These are phyloP conservation scores for Boletales sp. DNA, from an alignment of 768 basidiomycete genomes.

Conservation along the genomic window DNA sequence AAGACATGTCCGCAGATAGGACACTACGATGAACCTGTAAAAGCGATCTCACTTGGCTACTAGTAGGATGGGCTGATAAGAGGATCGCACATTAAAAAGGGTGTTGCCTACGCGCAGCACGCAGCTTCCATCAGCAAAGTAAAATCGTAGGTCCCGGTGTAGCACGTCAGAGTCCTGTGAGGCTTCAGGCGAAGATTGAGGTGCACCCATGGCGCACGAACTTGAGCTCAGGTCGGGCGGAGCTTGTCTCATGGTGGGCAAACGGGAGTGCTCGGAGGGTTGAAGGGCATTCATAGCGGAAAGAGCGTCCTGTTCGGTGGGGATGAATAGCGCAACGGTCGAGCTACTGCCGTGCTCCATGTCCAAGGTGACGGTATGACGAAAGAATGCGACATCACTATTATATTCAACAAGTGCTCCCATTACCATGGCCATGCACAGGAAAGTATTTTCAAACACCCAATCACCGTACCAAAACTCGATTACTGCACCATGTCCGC, in stretches of 20 bases:
- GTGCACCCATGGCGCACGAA: not conserved
- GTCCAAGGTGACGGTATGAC: too few species aligned
- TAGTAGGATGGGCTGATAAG: not conserved
- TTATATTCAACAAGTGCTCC: too few species aligned
- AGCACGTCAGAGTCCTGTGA: slow-evolving; percentile 11
- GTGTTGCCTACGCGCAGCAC: slow-evolving; percentile 59
- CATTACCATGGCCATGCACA: too few species aligned
- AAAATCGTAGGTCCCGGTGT: slow-evolving; percentile 50
- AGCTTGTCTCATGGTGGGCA: slow-evolving; percentile 7
- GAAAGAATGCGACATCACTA: too few species aligned
- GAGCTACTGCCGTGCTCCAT: not conserved
- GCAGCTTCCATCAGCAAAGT: slow-evolving; percentile 67
- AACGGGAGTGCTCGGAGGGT: slow-evolving; percentile 7
- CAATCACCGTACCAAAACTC: too few species aligned
- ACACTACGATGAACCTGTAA: slow-evolving; percentile 56
- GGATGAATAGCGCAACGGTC: slow-evolving; percentile 17
- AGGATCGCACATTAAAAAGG: slow-evolving; percentile 59
- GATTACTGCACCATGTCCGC: too few species aligned
- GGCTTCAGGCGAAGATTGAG: not conserved
- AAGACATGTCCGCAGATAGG: slow-evolving; percentile 59
- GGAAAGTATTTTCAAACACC: too few species aligned
- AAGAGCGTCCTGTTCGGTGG: slow-evolving; percentile 15
- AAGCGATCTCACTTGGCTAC: not conserved
- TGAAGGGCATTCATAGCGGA: not conserved
- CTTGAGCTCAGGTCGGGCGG: slow-evolving; percentile 6